Evolutionary conservation across 202 grass and related monocot genomes (phyloP).

Genomic region (Digitaria exilis): DNA sequence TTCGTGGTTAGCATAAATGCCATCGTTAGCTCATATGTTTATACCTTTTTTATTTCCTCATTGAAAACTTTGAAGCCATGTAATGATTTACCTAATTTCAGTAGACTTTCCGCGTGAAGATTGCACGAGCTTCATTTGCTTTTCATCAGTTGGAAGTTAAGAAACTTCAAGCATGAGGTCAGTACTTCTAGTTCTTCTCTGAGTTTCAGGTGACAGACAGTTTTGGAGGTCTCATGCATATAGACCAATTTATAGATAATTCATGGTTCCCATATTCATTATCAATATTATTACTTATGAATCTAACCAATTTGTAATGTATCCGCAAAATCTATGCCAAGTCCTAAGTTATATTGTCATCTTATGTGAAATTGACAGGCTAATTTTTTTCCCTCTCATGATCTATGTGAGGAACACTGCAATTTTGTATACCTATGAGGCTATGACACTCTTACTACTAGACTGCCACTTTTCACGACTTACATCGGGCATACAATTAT

Average conservation of each 20-base stretch:
- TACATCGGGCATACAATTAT: neutral
- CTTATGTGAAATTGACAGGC: neutral
- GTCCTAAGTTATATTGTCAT: neutral
- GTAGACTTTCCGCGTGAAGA: slow-evolving; percentile 14
- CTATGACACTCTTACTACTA: neutral
- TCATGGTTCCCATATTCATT: neutral
- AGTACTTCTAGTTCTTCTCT: slow-evolving; percentile 35
- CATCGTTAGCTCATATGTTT: neutral
- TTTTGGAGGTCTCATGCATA: slow-evolving; percentile 10
- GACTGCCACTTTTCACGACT: neutral
- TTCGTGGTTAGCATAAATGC: neutral
- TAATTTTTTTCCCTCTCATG: neutral
- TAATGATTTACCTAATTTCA: slow-evolving; percentile 30
- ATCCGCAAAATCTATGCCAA: slow-evolving; percentile 17
- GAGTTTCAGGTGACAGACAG: neutral
- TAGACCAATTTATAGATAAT: neutral
- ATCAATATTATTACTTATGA: neutral
- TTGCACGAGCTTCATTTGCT: slow-evolving; percentile 6
- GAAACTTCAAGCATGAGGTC: slow-evolving; percentile 51
- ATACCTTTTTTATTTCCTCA: neutral
- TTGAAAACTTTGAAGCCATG: slow-evolving; percentile 12
- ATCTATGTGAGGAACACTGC: neutral
- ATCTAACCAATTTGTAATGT: slow-evolving; percentile 7
- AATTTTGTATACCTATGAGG: neutral
- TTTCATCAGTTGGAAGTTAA: slow-evolving; percentile 5